Base-by-base conservation (phyloP, 176 grass and related monocot genomes). In the Bothriochloa decipiens region DNA sequence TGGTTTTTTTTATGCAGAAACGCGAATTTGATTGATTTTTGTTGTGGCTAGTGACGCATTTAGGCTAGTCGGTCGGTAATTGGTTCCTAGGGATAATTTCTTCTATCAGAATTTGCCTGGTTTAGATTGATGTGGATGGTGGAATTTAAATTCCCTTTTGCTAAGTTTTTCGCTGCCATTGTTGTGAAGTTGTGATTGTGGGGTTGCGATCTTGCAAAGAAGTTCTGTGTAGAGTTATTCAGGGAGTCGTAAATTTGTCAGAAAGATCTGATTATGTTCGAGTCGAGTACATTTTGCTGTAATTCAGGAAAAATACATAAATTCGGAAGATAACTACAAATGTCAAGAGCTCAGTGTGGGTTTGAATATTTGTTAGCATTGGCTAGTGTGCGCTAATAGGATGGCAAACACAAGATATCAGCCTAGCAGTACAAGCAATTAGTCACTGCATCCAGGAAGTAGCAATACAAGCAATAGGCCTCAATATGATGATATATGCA, bases 321-420 rank as follows among this genome's bases (percentile, higher is more conserved):
- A 62, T 26, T 26, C 58, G 11, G 58, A 16, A 40, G 37, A 22
- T 77, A 16, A 60, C 23, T 53, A 64, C 14, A 42, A 68, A 43
- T 36, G 29, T 55, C 37, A 77, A 11, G 13, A 27, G 27, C 9
- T 78, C 9, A 15, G 14, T 72, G 11, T 35, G 7, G 65, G 72
- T 39, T 76, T 20, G 22, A 71, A 77, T 75, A 86, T 65, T 58
- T 22, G 29, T 39, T 67, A 45, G 11, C 68, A 79, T 72, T 43
- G 25, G 5, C n/a, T 84, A 84, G 5, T 68, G 69, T 65, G 60
- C 22, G 22, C 29, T 50, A 63, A 69, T 27, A 28, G 2, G 10
- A 60, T 60, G 22, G 10, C 11, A 13, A 13, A 26, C 58, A 62
- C 58, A 26, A 62, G 58, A 3, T 62, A 5, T 13, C n/a, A 25